Evolutionary conservation across 345 rosid genomes (phyloP).

Genomic region (Eucalyptus paniculata): DNA sequence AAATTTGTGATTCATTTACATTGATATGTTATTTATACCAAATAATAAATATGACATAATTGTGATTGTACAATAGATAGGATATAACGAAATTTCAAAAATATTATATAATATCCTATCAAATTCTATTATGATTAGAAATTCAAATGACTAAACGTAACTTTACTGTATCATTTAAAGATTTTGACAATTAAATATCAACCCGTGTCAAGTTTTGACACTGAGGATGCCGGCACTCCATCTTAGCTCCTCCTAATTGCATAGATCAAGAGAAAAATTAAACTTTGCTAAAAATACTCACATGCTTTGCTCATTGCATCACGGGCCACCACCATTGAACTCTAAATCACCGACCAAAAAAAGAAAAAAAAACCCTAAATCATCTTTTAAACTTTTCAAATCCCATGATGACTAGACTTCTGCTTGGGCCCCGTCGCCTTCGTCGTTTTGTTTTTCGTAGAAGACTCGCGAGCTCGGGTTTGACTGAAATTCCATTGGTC

Average conservation of each 20-base stretch:
- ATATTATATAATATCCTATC: too few relatives aligned
- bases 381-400: neutral
- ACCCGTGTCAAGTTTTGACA: too few relatives aligned
- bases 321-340: neutral
- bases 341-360: neutral
- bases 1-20: too few relatives aligned
- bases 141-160: too few relatives aligned
- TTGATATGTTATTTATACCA: too few relatives aligned
- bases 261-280: neutral
- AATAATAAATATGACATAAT: too few relatives aligned
- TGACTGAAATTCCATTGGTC: neutral
- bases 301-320: neutral
- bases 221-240: accelerated
- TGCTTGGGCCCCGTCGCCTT: neutral
- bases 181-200: accelerated
- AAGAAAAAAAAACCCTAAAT: too few relatives aligned
- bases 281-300: neutral
- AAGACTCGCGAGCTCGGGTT: neutral
- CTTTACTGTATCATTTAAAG: accelerated
- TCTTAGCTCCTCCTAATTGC: neutral
- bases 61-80: too few relatives aligned
- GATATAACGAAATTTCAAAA: too few relatives aligned
- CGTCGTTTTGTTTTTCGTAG: too few relatives aligned
- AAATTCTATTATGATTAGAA: accelerated
- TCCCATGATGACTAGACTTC: too few relatives aligned